Evolutionary conservation across 2,329 filamentous ascomycete genomes (phyloP), one percentile per base, ranked within the genome.

Genomic region (Penicillium sp.): DNA sequence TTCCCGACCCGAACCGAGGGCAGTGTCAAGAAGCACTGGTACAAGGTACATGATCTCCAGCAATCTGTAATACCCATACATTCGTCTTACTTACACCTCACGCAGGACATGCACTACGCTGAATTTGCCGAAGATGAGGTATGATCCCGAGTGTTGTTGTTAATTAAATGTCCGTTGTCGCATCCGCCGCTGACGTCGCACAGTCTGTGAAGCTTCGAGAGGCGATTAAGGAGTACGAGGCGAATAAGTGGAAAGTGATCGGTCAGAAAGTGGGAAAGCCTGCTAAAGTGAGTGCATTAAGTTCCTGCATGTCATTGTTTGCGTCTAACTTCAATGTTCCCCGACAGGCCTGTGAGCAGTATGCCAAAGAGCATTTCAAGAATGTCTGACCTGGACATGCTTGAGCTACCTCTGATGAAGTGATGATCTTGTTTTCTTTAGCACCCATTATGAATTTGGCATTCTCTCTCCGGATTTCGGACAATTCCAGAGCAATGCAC

Each of bases 21-120:
- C 7, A 96, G 91, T 65, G 93, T 99, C 18, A 99, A 97, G 79
- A 99, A 97, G 75, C 93, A 99, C 71, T 99, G 93, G 92, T 97
- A 99, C 73, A 97, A 97, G 80, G 89, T 89, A 76, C 48, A 73
- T 13, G 35, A 53, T 30, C 4, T 19, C 25, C 18, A 25, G 18
- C 12, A 18, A 18, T 19, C 34, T 27, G 18, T 37, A 31, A 34
- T 38, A 38, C 16, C n/a, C n/a, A 14, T 25, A 25, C 14, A 18
- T 16, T 19, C n/a, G 14, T 42, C 16, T 37, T 46, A 37, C 42
- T 59, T 30, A 57, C 37, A 52, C 46, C 39, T 64, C 70, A 52
- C 69, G 53, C 64, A 93, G 88, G 93, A 99, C 64, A 99, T 99
- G 93, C 93, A 99, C 69, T 97, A 97, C 70, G 93, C 93, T 58